Conservation (phyloP, 2,329 filamentous ascomycete genomes). For the Allantophomopsis cytisporea region DNA sequence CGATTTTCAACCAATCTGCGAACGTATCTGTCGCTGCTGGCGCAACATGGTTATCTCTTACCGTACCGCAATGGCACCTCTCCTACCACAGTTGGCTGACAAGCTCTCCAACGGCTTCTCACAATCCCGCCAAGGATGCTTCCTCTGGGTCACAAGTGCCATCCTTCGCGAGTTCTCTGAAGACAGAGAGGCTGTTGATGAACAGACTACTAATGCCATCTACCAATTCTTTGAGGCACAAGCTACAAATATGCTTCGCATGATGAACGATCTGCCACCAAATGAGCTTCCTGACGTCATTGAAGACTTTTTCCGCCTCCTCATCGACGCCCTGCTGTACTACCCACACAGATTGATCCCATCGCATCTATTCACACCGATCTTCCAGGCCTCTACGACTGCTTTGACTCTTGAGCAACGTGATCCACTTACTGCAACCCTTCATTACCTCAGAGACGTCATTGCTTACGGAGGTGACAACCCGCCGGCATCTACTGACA, state of each 20-base stretch:
- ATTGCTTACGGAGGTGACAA: conserved; percentile 77
- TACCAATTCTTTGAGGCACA: conserved; percentile 94
- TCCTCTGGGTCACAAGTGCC: conserved; percentile 95
- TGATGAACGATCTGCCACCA: conserved; percentile 68
- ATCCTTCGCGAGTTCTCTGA: conserved; percentile 93
- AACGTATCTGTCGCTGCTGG: conserved; percentile 91
- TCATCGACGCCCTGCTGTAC: conserved; percentile 84
- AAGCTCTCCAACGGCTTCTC: conserved; percentile 80
- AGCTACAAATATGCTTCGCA: conserved; percentile 76
- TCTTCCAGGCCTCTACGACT: conserved; percentile 78
- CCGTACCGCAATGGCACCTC: conserved; percentile 72
- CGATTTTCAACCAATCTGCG: conserved; percentile 75
- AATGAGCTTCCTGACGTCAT: conserved; percentile 46
- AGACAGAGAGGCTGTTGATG: conserved; percentile 72
- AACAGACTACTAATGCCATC: conserved; percentile 71
- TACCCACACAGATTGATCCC: conserved; percentile 76
- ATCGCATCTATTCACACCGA: conserved; percentile 65
- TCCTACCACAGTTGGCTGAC: conserved; percentile 75
- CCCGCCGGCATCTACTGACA: conserved; percentile 45
- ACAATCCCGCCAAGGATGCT: conserved; percentile 81
- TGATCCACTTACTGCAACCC: conserved; percentile 77
- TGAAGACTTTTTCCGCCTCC: conserved; percentile 76
- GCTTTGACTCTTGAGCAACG: conserved; percentile 81
- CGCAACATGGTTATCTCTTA: conserved; percentile 95
- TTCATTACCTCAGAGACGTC: conserved; percentile 87